Conservation (phyloP, 768 basidiomycete genomes). For the Calvatia gigantea region DNA sequence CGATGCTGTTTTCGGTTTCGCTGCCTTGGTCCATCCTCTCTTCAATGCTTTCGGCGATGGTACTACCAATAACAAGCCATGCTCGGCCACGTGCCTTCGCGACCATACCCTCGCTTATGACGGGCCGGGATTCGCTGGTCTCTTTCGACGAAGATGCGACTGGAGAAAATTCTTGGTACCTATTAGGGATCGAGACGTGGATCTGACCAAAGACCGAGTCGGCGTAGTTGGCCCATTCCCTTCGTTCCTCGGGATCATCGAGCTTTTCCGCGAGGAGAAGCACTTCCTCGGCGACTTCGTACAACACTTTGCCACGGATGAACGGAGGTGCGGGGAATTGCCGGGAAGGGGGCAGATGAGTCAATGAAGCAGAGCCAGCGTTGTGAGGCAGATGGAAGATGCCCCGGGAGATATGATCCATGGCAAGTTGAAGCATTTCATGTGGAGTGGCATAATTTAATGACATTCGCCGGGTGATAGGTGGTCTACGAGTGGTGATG, state of each 20-base stretch:
- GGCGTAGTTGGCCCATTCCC: constrained; percentile 58
- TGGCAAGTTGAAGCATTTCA: constrained; percentile 36
- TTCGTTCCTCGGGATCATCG: constrained; percentile 37
- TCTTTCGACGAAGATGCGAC: not conserved
- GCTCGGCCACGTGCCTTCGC: constrained; percentile 47
- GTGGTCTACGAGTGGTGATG: constrained; percentile 13
- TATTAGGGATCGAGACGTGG: constrained; percentile 42
- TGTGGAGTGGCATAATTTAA: constrained; percentile 5
- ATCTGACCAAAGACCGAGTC: constrained; percentile 62
- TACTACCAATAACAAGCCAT: constrained; percentile 55
- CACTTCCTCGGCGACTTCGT: constrained; percentile 57
- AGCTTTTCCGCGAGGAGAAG: constrained; percentile 59
- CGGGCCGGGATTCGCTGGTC: not conserved
- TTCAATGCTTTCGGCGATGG: constrained; percentile 54
- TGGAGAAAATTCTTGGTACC: not conserved
- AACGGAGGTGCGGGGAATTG: constrained; percentile 11
- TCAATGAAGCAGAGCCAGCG: constrained; percentile 16
- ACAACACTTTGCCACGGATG: constrained; percentile 27
- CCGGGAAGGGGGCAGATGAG: not conserved
- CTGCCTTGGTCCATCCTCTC: constrained; percentile 43
- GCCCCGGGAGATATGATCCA: constrained; percentile 67
- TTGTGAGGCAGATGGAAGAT: constrained; percentile 69
- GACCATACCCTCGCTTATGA: constrained; percentile 20
- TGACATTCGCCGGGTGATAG: constrained; percentile 16
- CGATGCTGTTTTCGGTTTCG: constrained; percentile 19